phyloP scores from a whole-genome alignment of 441 rosid genomes.

The Capsella rubella region DNA sequence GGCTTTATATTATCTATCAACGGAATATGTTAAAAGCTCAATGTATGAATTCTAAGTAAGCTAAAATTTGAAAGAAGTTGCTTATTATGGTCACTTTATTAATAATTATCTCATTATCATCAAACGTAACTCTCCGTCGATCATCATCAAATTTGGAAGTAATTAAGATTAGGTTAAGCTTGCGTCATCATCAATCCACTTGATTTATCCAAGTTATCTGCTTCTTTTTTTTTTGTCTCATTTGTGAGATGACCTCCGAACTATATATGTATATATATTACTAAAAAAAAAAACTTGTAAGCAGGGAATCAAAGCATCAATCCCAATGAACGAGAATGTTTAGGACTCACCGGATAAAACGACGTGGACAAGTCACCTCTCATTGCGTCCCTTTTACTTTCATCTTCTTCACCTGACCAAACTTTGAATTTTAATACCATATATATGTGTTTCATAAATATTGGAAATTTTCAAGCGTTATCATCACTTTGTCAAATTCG shows the following conservation, averaged over 20 bases:
- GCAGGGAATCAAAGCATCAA: slow-evolving; percentile 3
- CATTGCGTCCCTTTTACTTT: slow-evolving; percentile 47
- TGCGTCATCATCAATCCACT: slow-evolving; percentile 32
- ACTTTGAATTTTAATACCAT: slow-evolving; percentile 25
- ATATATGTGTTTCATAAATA: background rate
- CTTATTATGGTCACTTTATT: background rate
- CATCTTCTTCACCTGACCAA: slow-evolving; percentile 45
- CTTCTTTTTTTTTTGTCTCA: slow-evolving; percentile 37
- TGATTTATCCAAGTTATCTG: slow-evolving; percentile 33
- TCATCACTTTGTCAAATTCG: slow-evolving; percentile 6
- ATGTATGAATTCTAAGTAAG: background rate
- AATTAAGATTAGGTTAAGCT: slow-evolving; percentile 32
- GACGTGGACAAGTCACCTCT: slow-evolving; percentile 47
- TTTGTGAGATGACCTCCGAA: slow-evolving; percentile 37
- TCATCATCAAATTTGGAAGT: slow-evolving; percentile 23
- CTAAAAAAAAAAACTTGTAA: background rate
- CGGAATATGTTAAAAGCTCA: background rate
- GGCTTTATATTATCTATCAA: background rate
- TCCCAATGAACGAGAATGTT: slow-evolving; percentile 11
- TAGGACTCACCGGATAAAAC: slow-evolving; percentile 13
- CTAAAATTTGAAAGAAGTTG: background rate
- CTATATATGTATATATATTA: background rate
- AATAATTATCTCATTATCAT: background rate
- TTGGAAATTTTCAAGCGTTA: slow-evolving; percentile 10
- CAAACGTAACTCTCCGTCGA: background rate